Evolutionary conservation across 441 rosid genomes (phyloP), one percentile per base, ranked within the genome.

Genomic region (Aquilaria agallochum): DNA sequence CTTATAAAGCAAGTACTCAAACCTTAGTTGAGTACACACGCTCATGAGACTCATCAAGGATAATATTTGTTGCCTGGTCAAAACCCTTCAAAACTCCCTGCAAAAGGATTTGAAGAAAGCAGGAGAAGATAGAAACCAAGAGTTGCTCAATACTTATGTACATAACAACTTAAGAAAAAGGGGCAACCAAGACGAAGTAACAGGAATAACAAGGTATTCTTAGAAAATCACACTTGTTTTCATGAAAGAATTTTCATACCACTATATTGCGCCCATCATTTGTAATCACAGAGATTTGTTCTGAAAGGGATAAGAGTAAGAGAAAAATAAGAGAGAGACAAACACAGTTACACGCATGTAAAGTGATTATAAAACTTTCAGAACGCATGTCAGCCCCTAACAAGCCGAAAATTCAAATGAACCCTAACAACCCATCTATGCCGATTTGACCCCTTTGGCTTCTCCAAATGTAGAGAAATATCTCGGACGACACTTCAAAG

Each of bases 11-110:
- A 52, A 64, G 9, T 33, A 48, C 8, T 58, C 62, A 48, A 55
- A 90, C 93, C 99, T 87, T 91, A 2, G 99, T 87, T 57, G 96
- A 91, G 79, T 81, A 91, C 53, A 91, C 99, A 14, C 97, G 97
- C 59, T 95, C 99, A 68, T 95, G 97, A 68, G 99, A 92, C 79
- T 95, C 99, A 68, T 94, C 99, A 0, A 94, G 90, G 66, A 94
- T 91, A 61, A 91, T 84, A 80, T 91, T 94, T 14, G 97, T 94
- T 56, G 99, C 97, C 72, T 91, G 99, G 74, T 94, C 97, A 71
- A 87, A 94, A 53, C 97, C 99, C 76, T 86, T 91, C 64, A 94
- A 73, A 58, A 84, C 63, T 62, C 99, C 97, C 98, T 91, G 69
- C 56, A 58, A 44, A 57, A 12, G 2, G 6, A n/a, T 32, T 40